phyloP scores from a whole-genome alignment of 441 rosid genomes.

The Adansonia rubrostipa region DNA sequence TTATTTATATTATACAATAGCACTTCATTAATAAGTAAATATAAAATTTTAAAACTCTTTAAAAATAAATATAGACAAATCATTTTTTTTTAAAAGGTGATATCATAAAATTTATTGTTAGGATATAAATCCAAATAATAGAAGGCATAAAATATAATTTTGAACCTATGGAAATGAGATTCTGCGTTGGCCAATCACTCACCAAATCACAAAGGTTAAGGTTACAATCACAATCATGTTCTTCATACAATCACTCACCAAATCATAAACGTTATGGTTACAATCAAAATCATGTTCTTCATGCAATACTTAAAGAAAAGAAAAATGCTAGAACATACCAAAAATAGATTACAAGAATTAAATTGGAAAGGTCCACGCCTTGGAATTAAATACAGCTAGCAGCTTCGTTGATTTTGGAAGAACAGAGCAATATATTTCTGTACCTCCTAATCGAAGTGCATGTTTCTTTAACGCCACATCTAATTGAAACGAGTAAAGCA shows the following conservation, averaged over 20 bases:
- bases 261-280: not conserved
- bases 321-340: not conserved
- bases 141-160: no score
- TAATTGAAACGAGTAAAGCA: not conserved
- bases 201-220: no score
- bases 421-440: not conserved
- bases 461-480: not conserved
- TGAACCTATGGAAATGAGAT: not conserved
- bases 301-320: not conserved
- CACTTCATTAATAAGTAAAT: no score
- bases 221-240: no score
- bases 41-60: no score
- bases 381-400: not conserved
- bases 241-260: not conserved
- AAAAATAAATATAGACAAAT: no score
- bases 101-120: no score
- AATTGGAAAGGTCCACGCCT: conserved; percentile 9
- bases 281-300: not conserved
- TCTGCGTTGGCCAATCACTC: not conserved
- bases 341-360: conserved; percentile 12
- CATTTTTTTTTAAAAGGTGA: no score
- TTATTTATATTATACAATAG: no score
- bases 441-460: not conserved
- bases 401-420: not conserved
- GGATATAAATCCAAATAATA: no score